Evolutionary conservation across 225 moss, liverwort and hornwort species (phyloP), one percentile per base, ranked within the genome.

Genomic region (Pseudoscleropodium purum): DNA sequence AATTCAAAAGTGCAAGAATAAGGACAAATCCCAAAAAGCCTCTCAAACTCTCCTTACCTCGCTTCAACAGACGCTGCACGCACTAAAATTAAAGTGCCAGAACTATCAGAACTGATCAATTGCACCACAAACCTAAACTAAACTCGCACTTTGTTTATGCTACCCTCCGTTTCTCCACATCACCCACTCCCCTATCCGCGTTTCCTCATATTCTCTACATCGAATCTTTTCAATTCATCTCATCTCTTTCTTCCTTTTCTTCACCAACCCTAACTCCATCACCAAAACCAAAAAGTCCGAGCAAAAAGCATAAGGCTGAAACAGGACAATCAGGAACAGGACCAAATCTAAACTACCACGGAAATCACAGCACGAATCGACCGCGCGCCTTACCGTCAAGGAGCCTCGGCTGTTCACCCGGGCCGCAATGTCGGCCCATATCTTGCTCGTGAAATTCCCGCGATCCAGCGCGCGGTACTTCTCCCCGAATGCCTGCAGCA

Each of bases 391-490:
- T 75, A 91, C 93, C 89, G 92, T 89, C 68, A 93, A 37, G 12
- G 92, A 84, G 63, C 91, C 92, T 74, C 92, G 92, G 49, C 77
- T 85, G 82, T 94, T 94, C 45, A 94, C 94, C 29, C 92, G 81
- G 36, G 89, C 85, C 60, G 94, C 94, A 87, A 94, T 94, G 90
- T 94, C 94, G 52, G 94, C 91, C 94, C 94, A 94, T 84, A 94
- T 94, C 92, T 94, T 94, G 91, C 94, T 94, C 82, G 94, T 94
- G 49, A 94, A 94, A 92, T 94, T 94, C 79, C 94, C 94, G 30
- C 94, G 94, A 90, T 94, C 94, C 78, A 94, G 89, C 31, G 94
- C 92, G 13, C 92, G 92, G 74, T 94, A 94, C 82, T 94, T 94
- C 91, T 94, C 94, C 10, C 94, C 94, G 52, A 94, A 94, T n/a